Conservation (phyloP, 2,329 filamentous ascomycete species). For the Exophiala viscosa region DNA sequence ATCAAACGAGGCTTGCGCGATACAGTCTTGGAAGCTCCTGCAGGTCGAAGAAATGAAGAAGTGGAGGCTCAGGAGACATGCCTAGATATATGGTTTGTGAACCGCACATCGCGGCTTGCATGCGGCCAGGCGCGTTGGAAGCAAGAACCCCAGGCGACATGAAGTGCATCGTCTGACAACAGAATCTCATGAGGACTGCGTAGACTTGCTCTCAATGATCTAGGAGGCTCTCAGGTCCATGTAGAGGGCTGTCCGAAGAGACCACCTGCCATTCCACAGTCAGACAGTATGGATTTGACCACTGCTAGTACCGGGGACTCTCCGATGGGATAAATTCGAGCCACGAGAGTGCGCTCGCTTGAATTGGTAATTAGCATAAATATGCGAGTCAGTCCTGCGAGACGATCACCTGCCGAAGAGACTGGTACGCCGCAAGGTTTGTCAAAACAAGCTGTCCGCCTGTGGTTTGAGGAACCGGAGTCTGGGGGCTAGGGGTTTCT, state of each 20-base stretch:
- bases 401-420: not conserved
- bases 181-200: too few species aligned
- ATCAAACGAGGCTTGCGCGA: not conserved
- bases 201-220: too few species aligned
- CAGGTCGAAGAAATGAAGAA: not conserved
- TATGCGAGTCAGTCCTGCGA: not conserved
- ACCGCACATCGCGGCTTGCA: too few species aligned
- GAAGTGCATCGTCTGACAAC: too few species aligned
- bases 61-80: not conserved
- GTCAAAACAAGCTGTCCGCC: too few species aligned
- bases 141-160: too few species aligned
- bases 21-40: not conserved
- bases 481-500: too few species aligned
- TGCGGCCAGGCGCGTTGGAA: too few species aligned
- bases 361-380: not conserved
- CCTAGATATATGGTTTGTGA: too few species aligned
- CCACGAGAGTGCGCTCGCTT: not conserved
- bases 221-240: not conserved
- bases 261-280: not conserved
- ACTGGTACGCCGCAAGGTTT: not conserved
- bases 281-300: not conserved
- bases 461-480: too few species aligned
- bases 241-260: not conserved
- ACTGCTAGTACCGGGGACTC: not conserved
- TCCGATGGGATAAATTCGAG: not conserved